Evolutionary conservation across 2,329 filamentous ascomycete species (phyloP).

Genomic region (Aureobasidium sp.): DNA sequence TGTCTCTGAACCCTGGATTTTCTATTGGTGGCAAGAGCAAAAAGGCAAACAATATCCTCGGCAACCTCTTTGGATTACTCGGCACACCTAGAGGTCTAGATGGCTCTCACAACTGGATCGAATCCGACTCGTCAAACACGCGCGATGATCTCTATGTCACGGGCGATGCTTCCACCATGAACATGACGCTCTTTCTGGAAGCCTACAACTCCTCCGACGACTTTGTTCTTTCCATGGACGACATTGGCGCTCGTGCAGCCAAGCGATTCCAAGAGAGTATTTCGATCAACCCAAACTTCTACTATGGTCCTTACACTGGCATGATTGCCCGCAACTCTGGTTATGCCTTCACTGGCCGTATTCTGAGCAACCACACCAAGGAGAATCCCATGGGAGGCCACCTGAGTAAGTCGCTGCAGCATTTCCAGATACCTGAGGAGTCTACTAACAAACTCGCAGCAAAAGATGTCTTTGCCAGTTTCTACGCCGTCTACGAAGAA

Average conservation of each 20-base stretch:
- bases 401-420: conserved; percentile 23
- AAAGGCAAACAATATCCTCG: conserved; percentile 35
- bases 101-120: conserved; percentile 51
- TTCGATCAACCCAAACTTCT: conserved; percentile 28
- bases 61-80: conserved; percentile 23
- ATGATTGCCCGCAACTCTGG: conserved; percentile 23
- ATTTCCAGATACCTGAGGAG: not conserved
- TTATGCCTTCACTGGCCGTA: conserved; percentile 30
- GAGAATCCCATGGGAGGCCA: conserved; percentile 31
- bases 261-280: conserved; percentile 25
- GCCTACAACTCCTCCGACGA: conserved; percentile 32
- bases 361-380: conserved; percentile 34
- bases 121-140: conserved; percentile 48
- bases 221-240: conserved; percentile 24
- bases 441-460: conserved; percentile 23
- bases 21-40: conserved; percentile 24
- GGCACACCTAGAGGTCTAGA: conserved; percentile 31
- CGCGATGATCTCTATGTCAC: conserved; percentile 46
- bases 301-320: conserved; percentile 26
- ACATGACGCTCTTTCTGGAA: conserved; percentile 46
- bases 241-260: conserved; percentile 25
- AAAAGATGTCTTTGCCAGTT: conserved; percentile 27
- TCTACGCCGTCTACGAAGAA: conserved; percentile 29
- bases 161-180: conserved; percentile 44
- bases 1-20: conserved; percentile 37